Percentiles rank a stretch among this genome's conserved stretches.
phyloP scores from a whole-genome alignment of 352 stramenopile species.

The Pythium rishiriense region DNA sequence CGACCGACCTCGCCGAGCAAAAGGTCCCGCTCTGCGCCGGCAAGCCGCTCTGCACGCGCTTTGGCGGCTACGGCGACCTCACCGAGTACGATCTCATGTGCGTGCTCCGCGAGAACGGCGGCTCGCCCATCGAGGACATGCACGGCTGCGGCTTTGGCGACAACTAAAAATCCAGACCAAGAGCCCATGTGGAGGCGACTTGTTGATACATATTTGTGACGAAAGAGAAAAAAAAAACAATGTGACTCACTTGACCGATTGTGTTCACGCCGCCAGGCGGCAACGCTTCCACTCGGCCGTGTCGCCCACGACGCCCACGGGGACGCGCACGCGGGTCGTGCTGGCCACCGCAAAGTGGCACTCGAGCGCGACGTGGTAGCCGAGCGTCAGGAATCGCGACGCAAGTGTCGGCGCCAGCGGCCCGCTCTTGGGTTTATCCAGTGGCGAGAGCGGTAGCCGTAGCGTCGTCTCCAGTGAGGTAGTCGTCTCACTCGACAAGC shows the following conservation, averaged over 20 bases:
- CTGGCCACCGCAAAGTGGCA: slow-evolving; percentile 8
- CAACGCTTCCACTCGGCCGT: not conserved
- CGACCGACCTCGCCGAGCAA: slow-evolving; percentile 6
- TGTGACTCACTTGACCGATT: not conserved
- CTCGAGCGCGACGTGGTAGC: slow-evolving; percentile 9
- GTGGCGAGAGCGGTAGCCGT: not conserved
- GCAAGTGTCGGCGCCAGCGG: not conserved
- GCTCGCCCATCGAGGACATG: slow-evolving; percentile 17
- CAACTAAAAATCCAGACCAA: slow-evolving; percentile 24
- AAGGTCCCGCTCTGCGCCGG: slow-evolving; percentile 24
- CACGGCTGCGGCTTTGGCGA: slow-evolving; percentile 22
- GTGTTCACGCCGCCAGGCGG: not conserved
- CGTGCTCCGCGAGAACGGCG: slow-evolving; percentile 25
- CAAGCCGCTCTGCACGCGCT: slow-evolving; percentile 31
- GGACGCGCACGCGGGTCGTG: not conserved
- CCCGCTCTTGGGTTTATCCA: not conserved
- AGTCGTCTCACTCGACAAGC: not conserved
- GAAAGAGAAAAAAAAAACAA: not conserved
- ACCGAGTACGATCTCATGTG: slow-evolving; percentile 27
- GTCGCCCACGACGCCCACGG: slow-evolving; percentile 1
- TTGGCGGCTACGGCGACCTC: slow-evolving; percentile 23
- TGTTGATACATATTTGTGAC: too few species aligned
- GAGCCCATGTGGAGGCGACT: not conserved
- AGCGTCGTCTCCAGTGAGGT: not conserved
- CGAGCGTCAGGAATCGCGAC: not conserved